Base-by-base conservation (phyloP, 1,284 basidiomycete species). In the Thecaphora thlaspeos region DNA sequence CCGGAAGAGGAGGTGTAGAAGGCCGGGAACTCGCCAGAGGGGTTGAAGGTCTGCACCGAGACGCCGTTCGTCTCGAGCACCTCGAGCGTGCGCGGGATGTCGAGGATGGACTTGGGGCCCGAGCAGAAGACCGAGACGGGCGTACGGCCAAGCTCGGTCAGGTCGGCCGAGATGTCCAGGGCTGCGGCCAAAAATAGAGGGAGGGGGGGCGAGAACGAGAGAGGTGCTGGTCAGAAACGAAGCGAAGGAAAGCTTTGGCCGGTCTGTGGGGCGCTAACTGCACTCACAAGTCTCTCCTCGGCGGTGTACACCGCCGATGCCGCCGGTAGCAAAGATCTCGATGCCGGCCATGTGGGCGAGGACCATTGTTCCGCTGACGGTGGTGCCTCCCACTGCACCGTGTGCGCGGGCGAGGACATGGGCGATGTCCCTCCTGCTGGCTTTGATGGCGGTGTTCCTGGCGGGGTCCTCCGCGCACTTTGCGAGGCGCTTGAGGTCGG, bases 61-160 rank as follows among this genome's bases (percentile, higher is more conserved):
- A 98, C 91, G 7, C 95, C 95, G 44, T 93, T 85, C 0, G 95
- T 96, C 84, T 99, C 95, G 61, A 99, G 84, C 72, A 93, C 94
- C 80, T 99, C 95, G 40, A 99, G 82, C 10, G 95, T 97, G 69
- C 82, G 75, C 49, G 89, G 89, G 59, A 98, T 93, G 78, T 97
- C 94, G 46, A 86, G 18, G 87, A 98, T 97, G 0, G 89, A 92
- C 77, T 98, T 99, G 32, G 91, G 87, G 3, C 95, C 95, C 2
- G 92, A 89, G 38, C 93, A 95, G 21, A 98, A 87, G 36, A 98
- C 84, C 9, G 89, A 58, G 14, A 75, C 67, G 5, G 65, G 73
- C 1, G 74, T 75, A 14, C 74, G 61, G 4, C 65, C 58, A 12
- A 77, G 62, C 48, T 73, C 74, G 11, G 65, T 60, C 37, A 77